Evolutionary conservation across 352 stramenopile species (phyloP), one percentile per base, ranked within the genome.

Genomic region (Globisporangium yorkense): DNA sequence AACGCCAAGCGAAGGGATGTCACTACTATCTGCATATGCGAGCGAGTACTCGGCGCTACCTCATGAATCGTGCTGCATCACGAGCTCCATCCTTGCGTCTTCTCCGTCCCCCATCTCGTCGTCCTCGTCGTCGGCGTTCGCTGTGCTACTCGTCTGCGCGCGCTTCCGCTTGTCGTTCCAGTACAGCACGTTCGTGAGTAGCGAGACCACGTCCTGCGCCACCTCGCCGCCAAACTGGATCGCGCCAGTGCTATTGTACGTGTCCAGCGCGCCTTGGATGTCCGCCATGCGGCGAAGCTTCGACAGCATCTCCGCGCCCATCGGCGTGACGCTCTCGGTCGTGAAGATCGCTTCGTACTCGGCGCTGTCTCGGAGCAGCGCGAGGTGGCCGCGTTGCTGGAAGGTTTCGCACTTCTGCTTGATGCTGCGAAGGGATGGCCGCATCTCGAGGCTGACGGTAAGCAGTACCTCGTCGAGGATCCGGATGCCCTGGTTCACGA

Each of bases 391-490:
- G n/a, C 65, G 72, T n/a, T 72, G 60, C 43, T 79, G 68, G 40
- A 75, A 59, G 13, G 66, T 61, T 1, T 74, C 65, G 6, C 68
- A 69, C n/a, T 74, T 62, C 16, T 70, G 67, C 33, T 84, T 80
- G 47, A 90, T 79, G 9, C 31, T 53, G 15, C 77, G 70, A 9
- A 90, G 66, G 29, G 77, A 84, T 18, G 74, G 63, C 1, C 71
- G 74, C 46, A 91, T 57, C 37, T 92, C 81, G 20, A 92, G 68
- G 62, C 74, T 84, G 6, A 89, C 81, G 27, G 74, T 89, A 24
- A 84, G 66, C 27, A 95, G 61, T n/a, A 94, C 75, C 41, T 95
- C 86, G 57, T 95, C 84, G 47, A 94, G 62, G 44, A 95, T 89
- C 12, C 71, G 73, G 53, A 93, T 83, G 1, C 86, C 84, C 63